phyloP scores from a whole-genome alignment of 2,329 filamentous ascomycete species.

The Sordariomycetes sp. region DNA sequence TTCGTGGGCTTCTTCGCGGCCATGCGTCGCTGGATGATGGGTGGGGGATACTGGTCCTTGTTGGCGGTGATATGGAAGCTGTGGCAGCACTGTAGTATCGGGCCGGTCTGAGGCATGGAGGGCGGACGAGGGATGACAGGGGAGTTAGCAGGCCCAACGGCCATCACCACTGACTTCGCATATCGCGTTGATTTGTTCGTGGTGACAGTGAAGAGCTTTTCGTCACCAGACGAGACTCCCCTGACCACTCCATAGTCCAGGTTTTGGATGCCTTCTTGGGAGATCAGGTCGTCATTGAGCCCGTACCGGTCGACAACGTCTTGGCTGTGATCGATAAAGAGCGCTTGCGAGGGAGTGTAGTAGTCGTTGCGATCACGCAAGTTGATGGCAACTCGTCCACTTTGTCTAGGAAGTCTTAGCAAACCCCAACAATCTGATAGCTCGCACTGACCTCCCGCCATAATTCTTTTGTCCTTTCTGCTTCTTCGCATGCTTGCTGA shows the following conservation, averaged over 20 bases:
- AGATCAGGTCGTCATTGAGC: constrained; percentile 38
- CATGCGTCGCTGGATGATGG: constrained; percentile 43
- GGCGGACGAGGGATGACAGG: constrained; percentile 36
- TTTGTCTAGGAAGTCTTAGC: constrained; percentile 23
- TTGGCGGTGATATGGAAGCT: constrained; percentile 58
- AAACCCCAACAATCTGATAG: no score
- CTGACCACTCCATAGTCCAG: constrained; percentile 48
- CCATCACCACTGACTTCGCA: constrained; percentile 56
- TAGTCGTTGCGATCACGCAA: constrained; percentile 62
- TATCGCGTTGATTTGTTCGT: constrained; percentile 46
- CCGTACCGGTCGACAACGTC: constrained; percentile 47
- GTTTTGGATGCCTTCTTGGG: constrained; percentile 49
- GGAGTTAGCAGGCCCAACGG: constrained; percentile 58
- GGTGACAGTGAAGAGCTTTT: constrained; percentile 55
- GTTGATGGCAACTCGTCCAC: constrained; percentile 45
- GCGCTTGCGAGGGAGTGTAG: constrained; percentile 51
- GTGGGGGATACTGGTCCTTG: constrained; percentile 47
- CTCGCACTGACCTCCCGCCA: constrained; percentile 30
- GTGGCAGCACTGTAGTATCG: constrained; percentile 44
- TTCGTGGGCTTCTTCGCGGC: constrained; percentile 41
- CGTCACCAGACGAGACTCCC: constrained; percentile 30
- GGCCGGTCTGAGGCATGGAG: constrained; percentile 15
- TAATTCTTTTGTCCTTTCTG: constrained; percentile 27
- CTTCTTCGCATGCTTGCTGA: constrained; percentile 74
- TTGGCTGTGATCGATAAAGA: constrained; percentile 55